Conservation (phyloP, 805 yeast genomes). For the Lachancea mirantina region DNA sequence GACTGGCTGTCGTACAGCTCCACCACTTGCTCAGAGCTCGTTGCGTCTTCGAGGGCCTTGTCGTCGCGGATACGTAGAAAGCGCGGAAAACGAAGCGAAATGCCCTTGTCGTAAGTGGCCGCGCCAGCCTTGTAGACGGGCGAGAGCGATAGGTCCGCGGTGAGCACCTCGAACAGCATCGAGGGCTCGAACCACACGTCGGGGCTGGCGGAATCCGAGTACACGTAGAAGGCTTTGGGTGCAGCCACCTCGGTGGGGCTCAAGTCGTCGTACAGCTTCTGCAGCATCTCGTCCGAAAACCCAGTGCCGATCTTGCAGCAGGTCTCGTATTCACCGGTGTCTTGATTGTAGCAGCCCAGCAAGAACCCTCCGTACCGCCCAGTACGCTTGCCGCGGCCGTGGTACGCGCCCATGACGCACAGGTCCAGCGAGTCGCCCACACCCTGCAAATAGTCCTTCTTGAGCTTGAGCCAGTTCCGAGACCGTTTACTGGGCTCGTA, state of each 20-base stretch:
- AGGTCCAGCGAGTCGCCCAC: slow-evolving; percentile 93
- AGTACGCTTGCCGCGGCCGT: slow-evolving; percentile 91
- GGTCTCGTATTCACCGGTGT: slow-evolving; percentile 88
- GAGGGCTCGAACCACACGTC: slow-evolving; percentile 95
- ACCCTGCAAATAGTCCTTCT: slow-evolving; percentile 91
- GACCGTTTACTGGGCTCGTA: slow-evolving; percentile 95
- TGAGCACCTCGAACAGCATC: slow-evolving; percentile 74
- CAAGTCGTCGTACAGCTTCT: slow-evolving; percentile 49
- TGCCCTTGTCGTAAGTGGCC: slow-evolving; percentile 67
- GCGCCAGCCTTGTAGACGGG: slow-evolving; percentile 87
- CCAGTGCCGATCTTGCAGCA: slow-evolving; percentile 98
- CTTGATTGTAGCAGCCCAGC: slow-evolving; percentile 83
- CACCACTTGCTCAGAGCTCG: slow-evolving; percentile 73
- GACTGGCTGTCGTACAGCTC: slow-evolving; percentile 79
- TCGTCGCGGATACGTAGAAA: slow-evolving; percentile 80
- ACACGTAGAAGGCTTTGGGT: slow-evolving; percentile 65
- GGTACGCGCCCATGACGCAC: slow-evolving; percentile 89
- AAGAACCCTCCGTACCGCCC: slow-evolving; percentile 93
- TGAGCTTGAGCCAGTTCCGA: slow-evolving; percentile 89
- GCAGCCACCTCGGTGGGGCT: slow-evolving; percentile 56
- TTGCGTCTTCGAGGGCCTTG: slow-evolving; percentile 78
- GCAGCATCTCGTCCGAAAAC: slow-evolving; percentile 78
- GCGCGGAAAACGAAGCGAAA: slow-evolving; percentile 83
- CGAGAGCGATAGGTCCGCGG: slow-evolving; percentile 84
- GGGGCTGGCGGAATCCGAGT: slow-evolving; percentile 68